Percentiles rank a stretch among this genome's conserved stretches.
phyloP scores from a whole-genome alignment of 805 yeast genomes.

The Yamadazyma akitaensis region DNA sequence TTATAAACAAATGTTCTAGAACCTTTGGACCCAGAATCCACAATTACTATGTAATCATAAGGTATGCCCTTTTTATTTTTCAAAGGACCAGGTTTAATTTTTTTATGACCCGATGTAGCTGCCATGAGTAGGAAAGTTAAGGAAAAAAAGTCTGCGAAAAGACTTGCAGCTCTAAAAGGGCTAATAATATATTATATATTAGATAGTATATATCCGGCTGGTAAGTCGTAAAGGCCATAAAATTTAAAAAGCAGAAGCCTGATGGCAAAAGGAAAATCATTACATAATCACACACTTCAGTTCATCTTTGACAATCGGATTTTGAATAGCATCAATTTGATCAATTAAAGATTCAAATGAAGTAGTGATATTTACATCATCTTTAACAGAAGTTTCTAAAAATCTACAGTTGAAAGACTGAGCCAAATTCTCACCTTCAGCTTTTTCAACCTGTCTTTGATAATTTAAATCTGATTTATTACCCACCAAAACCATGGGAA shows the following conservation, averaged over 20 bases:
- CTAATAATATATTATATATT: no score
- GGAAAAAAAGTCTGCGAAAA: not conserved
- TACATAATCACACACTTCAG: constrained; percentile 48
- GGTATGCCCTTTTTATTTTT: constrained; percentile 44
- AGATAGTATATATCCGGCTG: not conserved
- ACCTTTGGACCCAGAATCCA: constrained; percentile 68
- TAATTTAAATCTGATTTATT: constrained; percentile 66
- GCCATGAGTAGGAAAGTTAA: not conserved
- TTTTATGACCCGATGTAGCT: not conserved
- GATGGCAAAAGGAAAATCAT: not conserved
- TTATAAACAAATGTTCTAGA: constrained; percentile 59
- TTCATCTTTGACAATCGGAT: constrained; percentile 44
- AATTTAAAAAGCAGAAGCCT: not conserved
- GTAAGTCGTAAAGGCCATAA: not conserved
- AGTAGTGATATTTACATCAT: constrained; percentile 41
- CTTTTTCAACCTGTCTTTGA: constrained; percentile 58
- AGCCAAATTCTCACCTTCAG: constrained; percentile 49
- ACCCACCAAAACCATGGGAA: constrained; percentile 57
- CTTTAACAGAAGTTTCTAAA: constrained; percentile 49
- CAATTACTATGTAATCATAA: constrained; percentile 56
- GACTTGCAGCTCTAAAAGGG: not conserved
- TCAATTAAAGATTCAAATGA: constrained; percentile 60
- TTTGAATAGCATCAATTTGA: constrained; percentile 59
- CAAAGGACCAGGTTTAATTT: constrained; percentile 28
- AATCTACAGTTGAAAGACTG: constrained; percentile 43